Base-by-base conservation (phyloP, 352 stramenopile species). In the Phytophthora pluvialis region DNA sequence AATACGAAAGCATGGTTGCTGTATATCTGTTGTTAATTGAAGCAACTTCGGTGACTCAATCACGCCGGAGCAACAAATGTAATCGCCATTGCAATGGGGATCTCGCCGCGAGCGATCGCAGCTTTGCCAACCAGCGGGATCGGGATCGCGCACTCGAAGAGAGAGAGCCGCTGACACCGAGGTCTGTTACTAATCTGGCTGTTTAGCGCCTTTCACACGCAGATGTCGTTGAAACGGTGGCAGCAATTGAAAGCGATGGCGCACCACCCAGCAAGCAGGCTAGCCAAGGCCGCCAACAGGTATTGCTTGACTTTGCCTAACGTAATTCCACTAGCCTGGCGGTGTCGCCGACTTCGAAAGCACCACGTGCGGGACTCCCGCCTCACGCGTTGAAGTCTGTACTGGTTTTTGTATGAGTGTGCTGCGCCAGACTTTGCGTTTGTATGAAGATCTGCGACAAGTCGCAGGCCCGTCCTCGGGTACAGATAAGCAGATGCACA, bases 331-430 rank as follows among this genome's bases (percentile, higher is more conserved):
- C 21, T 21, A 2, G 21, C 21, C 21, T 21, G 21, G 21, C 21
- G 21, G 21, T 2, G 21, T 2, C 21, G 6, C 31, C 42, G 18
- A 29, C 15, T n/a, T n/a, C 42, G 26, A 32, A 50, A 52, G 25
- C 18, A 32, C 18, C 21, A 35, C 18, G 15, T 33, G 18, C 49
- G 36, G 15, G 25, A 42, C 48, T 59, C 50, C 50, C 39, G 51
- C 51, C 51, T 59, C 39, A 59, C 38, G 38, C 31, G 51, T 60
- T 60, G 52, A 60, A 57, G 49, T 57, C 33, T 52, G 18, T 18
- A 25, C 32, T 21, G 3, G 6, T n/a, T 44, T 43, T 55, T 32
- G 48, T 50, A 47, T 43, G 40, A 60, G 40, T 51, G 40, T 32
- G 40, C 49, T 33, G 16, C 7, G 12, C 4, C 18, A 21, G 16